Percentiles rank a stretch among this genome's conserved stretches.
Evolutionary conservation across 2,329 filamentous ascomycete species (phyloP).

Genomic region (Fusarium buharicum): DNA sequence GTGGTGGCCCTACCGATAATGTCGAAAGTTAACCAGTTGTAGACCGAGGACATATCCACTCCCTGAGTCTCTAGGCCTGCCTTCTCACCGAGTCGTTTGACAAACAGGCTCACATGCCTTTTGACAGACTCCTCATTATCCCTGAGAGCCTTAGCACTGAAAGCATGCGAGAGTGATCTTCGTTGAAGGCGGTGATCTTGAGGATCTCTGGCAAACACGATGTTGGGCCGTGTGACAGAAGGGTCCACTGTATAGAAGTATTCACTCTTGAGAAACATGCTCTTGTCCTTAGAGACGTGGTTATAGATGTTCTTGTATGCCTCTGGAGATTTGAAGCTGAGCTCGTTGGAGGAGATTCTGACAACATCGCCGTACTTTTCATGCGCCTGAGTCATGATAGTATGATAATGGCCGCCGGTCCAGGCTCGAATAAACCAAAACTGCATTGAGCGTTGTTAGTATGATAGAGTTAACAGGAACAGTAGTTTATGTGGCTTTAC

Average conservation of each 20-base stretch:
- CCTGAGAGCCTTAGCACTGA: conserved; percentile 17
- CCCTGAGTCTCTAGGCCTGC: not conserved
- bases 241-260: conserved; percentile 15
- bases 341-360: conserved; percentile 30
- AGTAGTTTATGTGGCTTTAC: not conserved
- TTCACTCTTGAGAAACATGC: conserved; percentile 17
- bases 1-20: conserved; percentile 16
- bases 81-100: conserved; percentile 3
- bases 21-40: conserved; percentile 30
- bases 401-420: conserved; percentile 1
- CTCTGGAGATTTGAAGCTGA: conserved; percentile 17
- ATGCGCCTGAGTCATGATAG: conserved; percentile 2
- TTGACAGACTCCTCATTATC: conserved; percentile 19
- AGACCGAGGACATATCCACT: conserved; percentile 10
- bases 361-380: conserved; percentile 36
- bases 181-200: conserved; percentile 19
- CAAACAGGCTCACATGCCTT: not conserved
- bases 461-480: fast-evolving
- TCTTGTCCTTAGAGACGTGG: conserved; percentile 15
- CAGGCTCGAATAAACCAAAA: conserved; percentile 7
- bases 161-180: conserved; percentile 21
- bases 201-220: conserved; percentile 14
- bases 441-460: not conserved
- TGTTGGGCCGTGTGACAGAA: not conserved
- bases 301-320: conserved; percentile 37